Percentiles rank a stretch among this genome's conserved stretches.
These are phyloP conservation scores for Spencermartinsiella europaea DNA, from an alignment of 805 yeast genomes.

Conservation along the genomic window DNA sequence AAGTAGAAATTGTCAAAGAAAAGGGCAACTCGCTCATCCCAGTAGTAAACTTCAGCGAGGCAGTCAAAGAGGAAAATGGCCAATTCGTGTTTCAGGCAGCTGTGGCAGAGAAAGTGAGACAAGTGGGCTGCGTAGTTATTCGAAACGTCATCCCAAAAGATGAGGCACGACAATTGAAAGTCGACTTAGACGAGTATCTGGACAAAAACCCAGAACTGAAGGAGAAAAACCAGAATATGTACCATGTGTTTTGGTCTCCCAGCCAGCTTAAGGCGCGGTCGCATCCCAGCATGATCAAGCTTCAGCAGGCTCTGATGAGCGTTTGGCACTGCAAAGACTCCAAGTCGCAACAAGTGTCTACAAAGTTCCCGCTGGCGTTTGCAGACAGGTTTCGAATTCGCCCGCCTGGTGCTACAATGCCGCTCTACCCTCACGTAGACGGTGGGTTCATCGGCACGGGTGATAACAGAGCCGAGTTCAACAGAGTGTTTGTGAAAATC, in stretches of 20 bases:
- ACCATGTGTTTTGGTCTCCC: constrained; percentile 38
- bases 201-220: constrained; percentile 27
- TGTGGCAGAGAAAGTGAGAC: constrained; percentile 11
- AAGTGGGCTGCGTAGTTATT: constrained; percentile 33
- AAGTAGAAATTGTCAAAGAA: constrained; percentile 3
- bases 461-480: constrained; percentile 36
- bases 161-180: constrained; percentile 26
- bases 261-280: constrained; percentile 38
- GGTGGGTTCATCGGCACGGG: constrained; percentile 41
- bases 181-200: constrained; percentile 26
- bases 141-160: constrained; percentile 30
- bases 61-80: constrained; percentile 1
- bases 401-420: constrained; percentile 33
- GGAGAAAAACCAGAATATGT: constrained; percentile 22
- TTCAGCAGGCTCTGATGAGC: constrained; percentile 28
- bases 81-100: constrained; percentile 6
- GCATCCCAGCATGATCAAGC: constrained; percentile 34
- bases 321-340: constrained; percentile 31
- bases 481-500: constrained; percentile 34
- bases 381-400: constrained; percentile 42
- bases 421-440: constrained; percentile 39
- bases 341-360: constrained; percentile 13
- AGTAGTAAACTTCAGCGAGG: constrained; percentile 9
- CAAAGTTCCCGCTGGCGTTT: constrained; percentile 32
- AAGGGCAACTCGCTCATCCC: constrained; percentile 6